Base-by-base conservation (phyloP, 495 filamentous ascomycete genomes). In the Pseudevernia furfuracea region DNA sequence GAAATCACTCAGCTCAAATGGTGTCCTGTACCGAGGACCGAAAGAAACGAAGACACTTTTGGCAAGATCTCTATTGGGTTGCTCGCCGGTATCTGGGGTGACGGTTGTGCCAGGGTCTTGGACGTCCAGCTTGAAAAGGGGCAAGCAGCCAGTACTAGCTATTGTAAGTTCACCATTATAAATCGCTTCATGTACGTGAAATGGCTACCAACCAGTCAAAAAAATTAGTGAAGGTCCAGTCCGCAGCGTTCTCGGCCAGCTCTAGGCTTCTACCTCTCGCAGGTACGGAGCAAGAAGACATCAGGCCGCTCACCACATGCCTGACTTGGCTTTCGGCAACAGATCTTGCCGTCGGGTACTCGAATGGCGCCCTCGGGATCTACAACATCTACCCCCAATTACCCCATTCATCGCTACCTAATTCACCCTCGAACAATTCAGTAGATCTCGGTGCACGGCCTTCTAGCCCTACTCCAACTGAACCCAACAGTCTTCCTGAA, bases 301-400 rank as follows among this genome's bases (percentile, higher is more conserved):
- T 81, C 1, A 32, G 52, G 36, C 30, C 52, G 52, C 71, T 89
- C 43, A 84, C 78, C 67, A 86, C 85, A 17, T 84, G 78, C 65
- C 60, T 89, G 43, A 71, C 79, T 60, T 90, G 87, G 87, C 74
- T 88, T 30, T 87, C 85, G 6, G 73, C 77, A 14, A 83, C 76
- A 55, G 76, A 83, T 56, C 75, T 90, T 59, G 83, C 82, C n/a
- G 81, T 82, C 21, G 85, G 84, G 38, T 84, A 81, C 59, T 79
- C 85, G n/a, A 82, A 84, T 64, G 87, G 87, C 36, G 81, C 74
- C 63, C 76, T 88, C 19, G 82, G 80, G 4, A 72, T 85, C 58
- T 89, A 78, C 74, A 80, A 80, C 69, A 83, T 85, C 60, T 72
- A 66, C 23, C 70, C 71, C 70, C 70, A 49, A 17, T 0, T 17